Base-by-base conservation (phyloP, 768 basidiomycete genomes). In the Amanita exitialis region DNA sequence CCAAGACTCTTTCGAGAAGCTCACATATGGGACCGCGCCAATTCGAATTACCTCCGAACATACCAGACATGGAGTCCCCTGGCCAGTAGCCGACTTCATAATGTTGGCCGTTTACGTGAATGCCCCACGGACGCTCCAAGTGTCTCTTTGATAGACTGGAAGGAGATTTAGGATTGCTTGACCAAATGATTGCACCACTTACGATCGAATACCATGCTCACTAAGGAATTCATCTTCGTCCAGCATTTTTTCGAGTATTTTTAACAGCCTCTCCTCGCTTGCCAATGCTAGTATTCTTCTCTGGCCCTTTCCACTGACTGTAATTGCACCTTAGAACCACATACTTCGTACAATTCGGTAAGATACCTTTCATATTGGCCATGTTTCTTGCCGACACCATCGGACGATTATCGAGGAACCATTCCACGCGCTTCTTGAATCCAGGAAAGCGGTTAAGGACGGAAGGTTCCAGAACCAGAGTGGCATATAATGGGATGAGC, bases 21-120 rank as follows among this genome's bases (percentile, higher is more conserved):
- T 68, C 57, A 87, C 86, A 90, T 52, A 89, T 86, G 3, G 87
- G 86, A n/a, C 92, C 92, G 63, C 92, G 73, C 91, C 91, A 95
- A 57, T 93, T 94, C n/a, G 90, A 93, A 62, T 93, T 94, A n/a
- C 90, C 91, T 47, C 93, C 92, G 66, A 96, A 95, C 95, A 99
- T 99, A 43, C 93, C 94, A 9, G 90, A 93, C 58, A 79, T 80
- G 2, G 95, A 97, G 64, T 99, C 96, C 7, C 94, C 96, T 1
- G 96, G 95, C 96, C 96, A 98, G 67, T 98, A 99, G 30, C 80
- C 79, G 27, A 98, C 90, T 61, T 92, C 89, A 62, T 96, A 90
- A 37, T 83, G 77, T 58, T 97, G 80, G 13, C 92, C 94, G 54
- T 96, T 82, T 44, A 96, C 95, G 54, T 90, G 73, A 78, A 97